phyloP scores from a whole-genome alignment of 2,329 filamentous ascomycete species.

The Cordyceps tenuipes region DNA sequence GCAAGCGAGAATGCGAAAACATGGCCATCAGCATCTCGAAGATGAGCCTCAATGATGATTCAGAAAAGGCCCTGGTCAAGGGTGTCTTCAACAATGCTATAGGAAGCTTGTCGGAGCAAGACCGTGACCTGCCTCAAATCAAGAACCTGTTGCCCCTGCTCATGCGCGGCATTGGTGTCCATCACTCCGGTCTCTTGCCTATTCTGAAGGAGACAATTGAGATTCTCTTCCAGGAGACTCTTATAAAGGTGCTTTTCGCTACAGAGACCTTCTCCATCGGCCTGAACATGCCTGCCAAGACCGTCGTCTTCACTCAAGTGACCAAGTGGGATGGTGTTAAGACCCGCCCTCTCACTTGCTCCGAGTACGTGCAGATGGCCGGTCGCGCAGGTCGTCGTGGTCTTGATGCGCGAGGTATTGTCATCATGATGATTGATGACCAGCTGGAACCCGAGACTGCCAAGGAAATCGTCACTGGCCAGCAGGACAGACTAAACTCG shows the following conservation, averaged over 20 bases:
- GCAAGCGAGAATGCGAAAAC: constrained; percentile 91
- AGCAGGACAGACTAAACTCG: constrained; percentile 95
- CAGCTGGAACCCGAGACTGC: constrained; percentile 93
- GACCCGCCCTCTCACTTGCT: constrained; percentile 80
- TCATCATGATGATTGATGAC: constrained; percentile 99
- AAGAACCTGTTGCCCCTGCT: constrained; percentile 81
- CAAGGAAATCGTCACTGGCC: constrained; percentile 89
- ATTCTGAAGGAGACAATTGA: constrained; percentile 98
- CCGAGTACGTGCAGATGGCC: constrained; percentile 97
- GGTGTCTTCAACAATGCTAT: constrained; percentile 94
- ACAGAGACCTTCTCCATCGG: constrained; percentile 99
- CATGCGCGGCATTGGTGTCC: constrained; percentile 87
- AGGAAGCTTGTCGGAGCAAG: constrained; percentile 84
- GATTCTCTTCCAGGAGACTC: constrained; percentile 94
- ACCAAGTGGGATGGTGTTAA: constrained; percentile 86
- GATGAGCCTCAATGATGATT: constrained; percentile 91
- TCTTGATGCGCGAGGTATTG: constrained; percentile 93
- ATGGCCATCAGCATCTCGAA: constrained; percentile 80
- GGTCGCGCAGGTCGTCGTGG: constrained; percentile 93
- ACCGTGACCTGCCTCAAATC: constrained; percentile 83
- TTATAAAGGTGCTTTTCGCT: constrained; percentile 96
- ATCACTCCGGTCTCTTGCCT: constrained; percentile 90
- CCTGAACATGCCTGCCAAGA: constrained; percentile 98
- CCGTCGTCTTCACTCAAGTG: constrained; percentile 96
- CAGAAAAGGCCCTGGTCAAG: constrained; percentile 86